Base-by-base conservation (phyloP, 176 grass and related monocot species). In the Poa pratensis region DNA sequence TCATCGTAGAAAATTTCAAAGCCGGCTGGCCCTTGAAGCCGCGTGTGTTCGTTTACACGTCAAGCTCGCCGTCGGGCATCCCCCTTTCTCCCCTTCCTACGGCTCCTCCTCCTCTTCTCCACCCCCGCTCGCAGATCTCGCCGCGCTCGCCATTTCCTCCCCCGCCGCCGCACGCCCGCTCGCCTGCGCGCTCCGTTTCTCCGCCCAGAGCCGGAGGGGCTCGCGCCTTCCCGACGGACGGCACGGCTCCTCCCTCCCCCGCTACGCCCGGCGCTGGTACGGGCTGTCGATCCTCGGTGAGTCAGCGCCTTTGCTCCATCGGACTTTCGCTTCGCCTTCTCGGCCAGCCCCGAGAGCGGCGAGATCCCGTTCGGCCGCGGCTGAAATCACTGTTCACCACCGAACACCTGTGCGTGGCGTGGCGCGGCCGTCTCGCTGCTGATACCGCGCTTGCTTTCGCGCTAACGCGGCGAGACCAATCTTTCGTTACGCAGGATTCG, bases 31-130 rank as follows among this genome's bases (percentile, higher is more conserved):
- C n/a, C n/a, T n/a, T n/a, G n/a, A n/a, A n/a, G 30, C 71, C 43
- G 32, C 15, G 5, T 1, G 4, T 7, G 40, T 80, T 61, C 49
- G 87, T 70, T 87, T 72, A 77, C 76, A 90, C 76, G 84, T 83
- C 88, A 86, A 83, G 50, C 75, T 90, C 57, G 84, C 37, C 66
- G 84, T 86, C 73, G 54, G 74, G 71, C 82, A 3, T 3, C 69
- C 45, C 40, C 64, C 88, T 83, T 90, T 86, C 88, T 86, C 84
- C 58, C 75, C 39, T 80, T 75, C 80, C 58, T 61, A 87, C 84
- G 79, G 39, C 40, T 74, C 7, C 87, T 61, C 30, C 69, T 3
- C 26, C 57, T 62, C 69, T 14, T 46, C 35, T 82, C 37, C 18
- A 37, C 0, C 19, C 17, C 40, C 46, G 3, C 28, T 16, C 43